Conservation (phyloP, 768 basidiomycete species). For the Trametes maxima region DNA sequence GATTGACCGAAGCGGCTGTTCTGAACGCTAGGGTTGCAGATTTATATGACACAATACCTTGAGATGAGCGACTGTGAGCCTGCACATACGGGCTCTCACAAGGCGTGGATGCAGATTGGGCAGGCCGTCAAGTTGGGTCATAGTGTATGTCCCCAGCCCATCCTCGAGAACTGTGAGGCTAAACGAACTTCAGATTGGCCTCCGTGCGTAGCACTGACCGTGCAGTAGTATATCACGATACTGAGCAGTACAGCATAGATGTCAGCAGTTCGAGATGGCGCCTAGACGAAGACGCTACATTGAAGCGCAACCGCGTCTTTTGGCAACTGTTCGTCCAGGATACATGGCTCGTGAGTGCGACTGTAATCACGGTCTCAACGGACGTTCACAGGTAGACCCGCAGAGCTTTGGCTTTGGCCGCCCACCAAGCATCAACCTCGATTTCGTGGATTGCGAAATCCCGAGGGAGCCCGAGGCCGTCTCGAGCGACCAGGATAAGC, state of each 20-base stretch:
- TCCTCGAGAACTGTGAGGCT: background rate
- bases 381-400: background rate
- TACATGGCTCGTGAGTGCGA: slow-evolving; percentile 53
- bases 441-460: slow-evolving; percentile 59
- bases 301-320: slow-evolving; percentile 58
- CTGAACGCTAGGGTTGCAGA: slow-evolving; percentile 41
- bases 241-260: slow-evolving; percentile 41
- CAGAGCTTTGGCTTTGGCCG: slow-evolving; percentile 67
- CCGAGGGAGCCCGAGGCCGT: slow-evolving; percentile 48
- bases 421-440: slow-evolving; percentile 54
- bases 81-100: slow-evolving; percentile 44
- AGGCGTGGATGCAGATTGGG: slow-evolving; percentile 60
- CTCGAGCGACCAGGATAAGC: slow-evolving; percentile 37
- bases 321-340: slow-evolving; percentile 72
- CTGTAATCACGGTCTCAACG: background rate
- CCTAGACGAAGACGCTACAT: slow-evolving; percentile 45
- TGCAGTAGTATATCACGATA: no score
- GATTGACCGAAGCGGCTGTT: background rate
- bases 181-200: slow-evolving; percentile 46
- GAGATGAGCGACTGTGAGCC: slow-evolving; percentile 56
- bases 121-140: slow-evolving; percentile 59
- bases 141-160: slow-evolving; percentile 47
- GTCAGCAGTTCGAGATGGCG: slow-evolving; percentile 64
- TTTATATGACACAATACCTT: slow-evolving; percentile 50
- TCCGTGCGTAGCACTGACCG: slow-evolving; percentile 39